A percentile compares a stretch with the other conserved stretches of the same genome.
phyloP scores from a whole-genome alignment of 345 rosid species.

The Chamaenerion angustifolium region DNA sequence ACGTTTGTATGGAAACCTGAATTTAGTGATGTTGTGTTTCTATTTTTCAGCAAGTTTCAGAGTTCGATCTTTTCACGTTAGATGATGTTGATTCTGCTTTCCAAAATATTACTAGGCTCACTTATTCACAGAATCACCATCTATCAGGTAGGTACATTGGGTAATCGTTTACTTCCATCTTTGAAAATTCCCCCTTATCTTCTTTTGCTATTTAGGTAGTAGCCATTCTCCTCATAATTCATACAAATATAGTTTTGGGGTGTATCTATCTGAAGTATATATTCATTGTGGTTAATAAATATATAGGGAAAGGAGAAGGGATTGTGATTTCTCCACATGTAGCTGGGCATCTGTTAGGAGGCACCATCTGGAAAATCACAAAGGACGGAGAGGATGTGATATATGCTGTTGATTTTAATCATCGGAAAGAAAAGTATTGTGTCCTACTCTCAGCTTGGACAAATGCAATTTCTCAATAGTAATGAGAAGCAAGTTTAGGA shows the following conservation, averaged over 20 bases:
- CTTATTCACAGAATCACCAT: slow-evolving; percentile 79
- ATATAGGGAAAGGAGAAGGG: slow-evolving; percentile 89
- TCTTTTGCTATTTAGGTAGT: neutral
- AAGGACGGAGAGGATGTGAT: slow-evolving; percentile 98
- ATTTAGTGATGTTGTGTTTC: neutral
- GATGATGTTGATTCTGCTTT: slow-evolving; percentile 92
- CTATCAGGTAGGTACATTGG: slow-evolving; percentile 47
- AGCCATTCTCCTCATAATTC: too few species aligned
- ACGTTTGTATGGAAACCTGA: neutral
- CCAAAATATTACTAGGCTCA: slow-evolving; percentile 70
- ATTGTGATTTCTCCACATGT: slow-evolving; percentile 91
- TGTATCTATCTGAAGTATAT: neutral
- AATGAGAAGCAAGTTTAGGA: slow-evolving; percentile 1
- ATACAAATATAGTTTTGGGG: too few species aligned
- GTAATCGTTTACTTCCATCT: neutral
- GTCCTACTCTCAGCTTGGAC: slow-evolving; percentile 10
- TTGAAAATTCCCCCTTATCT: neutral
- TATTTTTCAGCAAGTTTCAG: slow-evolving; percentile 73
- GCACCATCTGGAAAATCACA: slow-evolving; percentile 91
- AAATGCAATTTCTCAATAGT: neutral
- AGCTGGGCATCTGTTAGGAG: slow-evolving; percentile 95
- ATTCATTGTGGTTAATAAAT: slow-evolving; percentile 1
- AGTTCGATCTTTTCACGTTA: slow-evolving; percentile 78
- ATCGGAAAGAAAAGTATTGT: slow-evolving; percentile 77
- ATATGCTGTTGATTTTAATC: slow-evolving; percentile 95